Base-by-base conservation (phyloP, 192 early-diverging fungal genomes). In the Coemansia sp. region DNA sequence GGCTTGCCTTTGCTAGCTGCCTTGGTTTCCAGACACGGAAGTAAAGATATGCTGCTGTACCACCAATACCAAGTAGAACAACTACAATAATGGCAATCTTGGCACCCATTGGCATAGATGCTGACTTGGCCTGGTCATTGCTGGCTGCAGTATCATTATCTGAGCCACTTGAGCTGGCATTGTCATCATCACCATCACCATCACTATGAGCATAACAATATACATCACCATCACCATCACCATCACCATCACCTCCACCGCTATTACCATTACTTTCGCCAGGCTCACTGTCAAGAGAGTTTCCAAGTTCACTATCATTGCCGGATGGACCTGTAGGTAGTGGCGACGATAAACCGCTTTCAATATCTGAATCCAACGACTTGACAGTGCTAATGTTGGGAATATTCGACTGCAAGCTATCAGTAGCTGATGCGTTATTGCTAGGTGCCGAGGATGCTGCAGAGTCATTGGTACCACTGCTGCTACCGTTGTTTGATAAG, bases 351-450 rank as follows among this genome's bases (percentile, higher is more conserved):
- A 22, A 15, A 19, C 19, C n/a, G 11, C n/a, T n/a, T n/a, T 4
- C 15, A 18, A 40, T 19, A 18, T 18, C 23, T 17, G 15, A 22
- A 22, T 40, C 38, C 7, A 40, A 7, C 5, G 43, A 15, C n/a
- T 26, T 40, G 24, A 55, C 53, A 14, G 33, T 33, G 23, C 34
- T 9, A 29, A 55, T 55, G 28, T 55, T 55, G 32, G 42, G 41
- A 34, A 36, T 44, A 18, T 17, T 18, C 2, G 40, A 13, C 26
- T 6, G 20, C 14, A 5, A 46, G n/a, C n/a, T 15, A 29, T 15
- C 10, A 26, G 15, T 29, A 15, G 7, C 43, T 15, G 23, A 1
- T 2, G 23, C 23, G 1, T 4, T 5, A 46, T 17, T 4, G 18
- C 27, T 17, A 11, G 25, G 1, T 9, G 43, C 8, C 4, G 43